These are phyloP conservation scores for Fusarium oligoseptatum DNA, from an alignment of 2,329 filamentous ascomycete genomes.

Conservation along the genomic window DNA sequence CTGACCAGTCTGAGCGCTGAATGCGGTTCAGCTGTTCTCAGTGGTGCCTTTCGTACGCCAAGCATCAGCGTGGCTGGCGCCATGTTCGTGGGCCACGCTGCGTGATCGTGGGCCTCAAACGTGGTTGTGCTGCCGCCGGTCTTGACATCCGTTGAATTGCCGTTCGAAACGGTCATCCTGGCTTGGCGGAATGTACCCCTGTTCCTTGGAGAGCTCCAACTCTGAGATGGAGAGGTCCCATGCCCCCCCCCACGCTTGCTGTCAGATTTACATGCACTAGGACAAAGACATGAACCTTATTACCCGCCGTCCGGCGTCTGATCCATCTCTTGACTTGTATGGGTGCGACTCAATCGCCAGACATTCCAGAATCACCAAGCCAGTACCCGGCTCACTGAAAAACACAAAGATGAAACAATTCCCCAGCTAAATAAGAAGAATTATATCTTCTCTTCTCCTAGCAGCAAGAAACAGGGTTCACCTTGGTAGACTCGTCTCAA, in stretches of 20 bases:
- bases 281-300: neutral
- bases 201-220: too few relatives aligned
- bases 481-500: neutral
- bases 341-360: neutral
- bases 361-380: neutral
- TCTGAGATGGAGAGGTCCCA: too few relatives aligned
- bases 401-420: neutral
- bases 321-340: neutral
- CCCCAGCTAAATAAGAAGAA: too few relatives aligned
- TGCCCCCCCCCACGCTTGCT: neutral
- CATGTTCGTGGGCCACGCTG: neutral
- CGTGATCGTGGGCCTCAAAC: neutral
- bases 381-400: neutral
- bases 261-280: neutral
- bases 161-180: neutral
- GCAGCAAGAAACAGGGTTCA: neutral
- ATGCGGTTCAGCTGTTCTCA: neutral
- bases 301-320: neutral
- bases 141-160: neutral
- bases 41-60: neutral
- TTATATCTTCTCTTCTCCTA: too few relatives aligned
- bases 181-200: neutral
- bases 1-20: neutral
- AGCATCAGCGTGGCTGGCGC: neutral
- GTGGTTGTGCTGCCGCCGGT: neutral